Evolutionary conservation across 805 yeast genomes (phyloP).

Genomic region (Saturnispora diversa): DNA sequence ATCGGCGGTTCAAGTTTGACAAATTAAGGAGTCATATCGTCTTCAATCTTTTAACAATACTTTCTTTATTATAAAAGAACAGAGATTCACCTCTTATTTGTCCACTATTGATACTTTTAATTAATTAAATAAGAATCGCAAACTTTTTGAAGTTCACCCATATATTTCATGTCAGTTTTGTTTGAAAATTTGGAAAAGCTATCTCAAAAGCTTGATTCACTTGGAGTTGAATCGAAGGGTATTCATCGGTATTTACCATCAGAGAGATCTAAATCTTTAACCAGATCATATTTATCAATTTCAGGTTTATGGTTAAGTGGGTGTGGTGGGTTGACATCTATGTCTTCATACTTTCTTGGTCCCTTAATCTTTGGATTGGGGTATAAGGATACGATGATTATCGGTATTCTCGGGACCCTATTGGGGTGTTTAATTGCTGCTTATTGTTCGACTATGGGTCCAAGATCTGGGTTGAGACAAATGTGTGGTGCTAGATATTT

Average conservation of each 20-base stretch:
- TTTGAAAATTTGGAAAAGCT: constrained; percentile 13
- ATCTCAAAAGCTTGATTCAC: constrained; percentile 38
- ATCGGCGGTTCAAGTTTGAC: constrained; percentile 2
- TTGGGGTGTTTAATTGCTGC: constrained; percentile 75
- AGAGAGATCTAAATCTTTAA: constrained; percentile 30
- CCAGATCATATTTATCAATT: constrained; percentile 34
- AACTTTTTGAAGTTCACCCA: too few species aligned
- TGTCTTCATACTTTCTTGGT: constrained; percentile 76
- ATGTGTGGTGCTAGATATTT: constrained; percentile 75
- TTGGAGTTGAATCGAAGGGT: constrained; percentile 70
- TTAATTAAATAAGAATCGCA: not conserved
- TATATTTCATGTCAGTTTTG: too few species aligned
- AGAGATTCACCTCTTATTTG: not conserved
- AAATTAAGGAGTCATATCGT: not conserved
- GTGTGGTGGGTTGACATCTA: constrained; percentile 80
- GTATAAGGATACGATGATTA: constrained; percentile 51
- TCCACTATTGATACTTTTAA: not conserved
- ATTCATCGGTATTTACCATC: constrained; percentile 66
- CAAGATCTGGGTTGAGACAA: constrained; percentile 82
- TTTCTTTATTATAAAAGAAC: constrained; percentile 2
- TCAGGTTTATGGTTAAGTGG: constrained; percentile 79
- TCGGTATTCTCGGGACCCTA: constrained; percentile 56
- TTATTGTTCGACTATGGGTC: constrained; percentile 81
- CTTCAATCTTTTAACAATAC: not conserved
- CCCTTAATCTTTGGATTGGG: constrained; percentile 65